A percentile compares a stretch with the other conserved stretches of the same genome.
Conservation (phyloP, 202 grass and related monocot genomes). For the Dendrocalamus latiflorus region DNA sequence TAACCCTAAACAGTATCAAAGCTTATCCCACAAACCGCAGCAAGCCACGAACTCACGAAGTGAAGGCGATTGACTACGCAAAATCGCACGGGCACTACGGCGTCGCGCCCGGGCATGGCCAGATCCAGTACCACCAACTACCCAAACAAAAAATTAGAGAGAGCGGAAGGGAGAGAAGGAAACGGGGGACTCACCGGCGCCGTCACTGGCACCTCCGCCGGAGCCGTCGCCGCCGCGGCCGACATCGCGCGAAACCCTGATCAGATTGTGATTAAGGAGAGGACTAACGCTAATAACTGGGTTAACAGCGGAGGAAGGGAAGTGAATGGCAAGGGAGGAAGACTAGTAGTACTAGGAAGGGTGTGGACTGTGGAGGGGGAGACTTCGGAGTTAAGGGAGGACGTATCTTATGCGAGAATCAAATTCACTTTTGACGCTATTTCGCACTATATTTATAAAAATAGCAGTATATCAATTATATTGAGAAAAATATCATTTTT, state of each 20-base stretch:
- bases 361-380: background rate
- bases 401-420: too few relatives aligned
- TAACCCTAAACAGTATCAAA: background rate
- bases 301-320: background rate
- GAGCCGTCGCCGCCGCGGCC: background rate
- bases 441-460: too few relatives aligned
- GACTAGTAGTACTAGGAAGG: background rate
- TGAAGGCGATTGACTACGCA: background rate
- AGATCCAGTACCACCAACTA: conserved; percentile 17
- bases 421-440: too few relatives aligned
- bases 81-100: background rate
- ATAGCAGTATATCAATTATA: too few relatives aligned
- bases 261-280: background rate
- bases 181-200: conserved; percentile 29
- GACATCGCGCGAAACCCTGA: background rate
- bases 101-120: background rate
- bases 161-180: background rate
- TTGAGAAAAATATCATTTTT: too few relatives aligned
- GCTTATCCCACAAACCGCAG: background rate
- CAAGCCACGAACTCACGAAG: background rate
- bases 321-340: background rate
- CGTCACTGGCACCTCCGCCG: conserved; percentile 8
- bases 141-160: background rate
- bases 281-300: background rate
- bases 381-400: background rate